phyloP scores from a whole-genome alignment of 83 land plant species.

The Picea abies region DNA sequence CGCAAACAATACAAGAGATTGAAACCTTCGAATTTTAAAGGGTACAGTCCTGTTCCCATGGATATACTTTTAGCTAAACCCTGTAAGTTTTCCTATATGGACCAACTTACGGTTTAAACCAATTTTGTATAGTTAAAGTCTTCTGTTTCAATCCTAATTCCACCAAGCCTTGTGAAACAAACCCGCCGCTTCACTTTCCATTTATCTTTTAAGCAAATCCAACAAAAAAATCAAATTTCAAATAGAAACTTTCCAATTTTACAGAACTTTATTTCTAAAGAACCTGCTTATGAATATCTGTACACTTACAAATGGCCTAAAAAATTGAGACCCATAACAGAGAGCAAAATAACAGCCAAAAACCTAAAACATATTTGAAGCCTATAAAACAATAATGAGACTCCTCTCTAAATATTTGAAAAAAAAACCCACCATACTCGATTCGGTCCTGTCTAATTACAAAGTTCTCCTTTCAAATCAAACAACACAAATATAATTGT shows the following conservation, averaged over 20 bases:
- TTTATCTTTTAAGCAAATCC: not conserved
- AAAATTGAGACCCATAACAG: not conserved
- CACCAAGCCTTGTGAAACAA: not conserved
- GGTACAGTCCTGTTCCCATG: not conserved
- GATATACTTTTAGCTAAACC: not conserved
- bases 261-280: not conserved
- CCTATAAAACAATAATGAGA: not conserved
- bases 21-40: not conserved
- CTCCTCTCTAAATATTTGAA: not conserved
- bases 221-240: not conserved
- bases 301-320: not conserved
- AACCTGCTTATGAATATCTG: not conserved
- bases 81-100: not conserved
- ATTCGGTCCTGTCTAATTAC: not conserved
- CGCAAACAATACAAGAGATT: not conserved
- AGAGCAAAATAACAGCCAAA: not conserved
- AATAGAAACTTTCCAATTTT: not conserved
- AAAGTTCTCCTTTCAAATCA: not conserved
- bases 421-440: not conserved
- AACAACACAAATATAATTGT: not conserved
- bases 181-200: not conserved
- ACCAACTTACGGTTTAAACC: not conserved
- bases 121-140: not conserved
- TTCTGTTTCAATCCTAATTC: not conserved
- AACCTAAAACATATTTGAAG: not conserved